Evolutionary conservation across 2,329 filamentous ascomycete species (phyloP), one percentile per base, ranked within the genome.

Genomic region (Trichoderma sp.): DNA sequence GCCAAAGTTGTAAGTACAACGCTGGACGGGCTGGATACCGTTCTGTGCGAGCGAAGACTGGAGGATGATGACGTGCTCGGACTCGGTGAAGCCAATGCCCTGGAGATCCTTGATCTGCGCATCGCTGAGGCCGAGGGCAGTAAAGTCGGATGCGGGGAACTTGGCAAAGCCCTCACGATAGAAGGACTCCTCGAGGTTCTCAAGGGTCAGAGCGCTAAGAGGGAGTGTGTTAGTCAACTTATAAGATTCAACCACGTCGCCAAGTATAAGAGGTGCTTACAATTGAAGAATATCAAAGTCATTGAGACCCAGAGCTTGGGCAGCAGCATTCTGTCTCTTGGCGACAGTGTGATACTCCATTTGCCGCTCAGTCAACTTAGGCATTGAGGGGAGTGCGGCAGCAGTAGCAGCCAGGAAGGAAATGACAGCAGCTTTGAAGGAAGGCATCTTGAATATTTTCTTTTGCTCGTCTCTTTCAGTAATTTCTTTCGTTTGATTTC

Each of bases 101-200:
- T 90, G 87, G 71, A 94, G 86, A 80, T 93, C 90, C 67, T 75
- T 53, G 64, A 84, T 78, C 50, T 81, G 79, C 29, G 77, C 38
- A 8, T 75, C 75, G 64, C 78, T 81, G 77, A 83, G 81, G 24
- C 83, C 84, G 50, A 83, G 81, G n/a, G 90, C 90, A 29, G 85
- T 81, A 84, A 95, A 95, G 80, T 94, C 90, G 35, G 87, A 83
- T 56, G 89, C 87, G 31, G 90, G 87, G 85, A 94, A 93, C 83
- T 90, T 88, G 77, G 87, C 87, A 81, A 95, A 93, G 50, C 92
- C 93, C 81, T 93, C 88, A 79, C 89, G 87, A 87, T 95, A 95
- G 84, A 94, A 95, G 74, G 88, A 87, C 29, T 91, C 88, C 85
- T 95, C 93, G 80, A 95, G 91, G 84, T 93, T 91, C 84, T 95